Percentiles rank a stretch among this genome's conserved stretches.
These are phyloP conservation scores for Arachis hypogaea DNA, from an alignment of 306 rosid genomes.

Conservation along the genomic window DNA sequence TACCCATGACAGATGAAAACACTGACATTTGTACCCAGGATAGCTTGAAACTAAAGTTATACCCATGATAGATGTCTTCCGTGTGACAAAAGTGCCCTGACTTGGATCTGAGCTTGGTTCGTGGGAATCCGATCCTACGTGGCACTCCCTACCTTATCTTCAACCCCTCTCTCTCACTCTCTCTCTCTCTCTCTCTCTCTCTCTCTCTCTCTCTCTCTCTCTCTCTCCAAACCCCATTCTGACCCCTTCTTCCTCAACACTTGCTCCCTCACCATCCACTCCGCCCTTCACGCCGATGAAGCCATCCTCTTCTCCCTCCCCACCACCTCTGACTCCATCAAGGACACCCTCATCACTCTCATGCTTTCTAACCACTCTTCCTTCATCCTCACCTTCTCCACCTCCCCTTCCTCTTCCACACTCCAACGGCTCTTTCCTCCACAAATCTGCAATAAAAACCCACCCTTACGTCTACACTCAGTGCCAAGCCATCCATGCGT, in stretches of 20 bases:
- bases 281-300: too few species aligned
- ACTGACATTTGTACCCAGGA: too few species aligned
- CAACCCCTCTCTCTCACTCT: constrained; percentile 54
- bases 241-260: too few species aligned
- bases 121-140: constrained; percentile 45
- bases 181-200: constrained; percentile 36
- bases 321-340: constrained; percentile 49
- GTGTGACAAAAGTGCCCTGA: too few species aligned
- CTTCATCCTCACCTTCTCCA: constrained; percentile 53
- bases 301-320: constrained; percentile 51
- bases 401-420: constrained; percentile 78
- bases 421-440: constrained; percentile 87
- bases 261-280: too few species aligned
- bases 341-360: constrained; percentile 60
- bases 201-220: constrained; percentile 41
- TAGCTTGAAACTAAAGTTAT: too few species aligned
- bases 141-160: constrained; percentile 72
- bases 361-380: constrained; percentile 62
- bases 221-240: too few species aligned
- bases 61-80: too few species aligned
- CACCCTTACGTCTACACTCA: constrained; percentile 64
- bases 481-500: too few species aligned
- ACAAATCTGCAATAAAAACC: constrained; percentile 71
- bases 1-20: too few species aligned
- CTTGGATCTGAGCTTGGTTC: too few species aligned